Evolutionary conservation across 2,329 filamentous ascomycete genomes (phyloP), one percentile per base, ranked within the genome.

Genomic region (Fusarium staphyleae): DNA sequence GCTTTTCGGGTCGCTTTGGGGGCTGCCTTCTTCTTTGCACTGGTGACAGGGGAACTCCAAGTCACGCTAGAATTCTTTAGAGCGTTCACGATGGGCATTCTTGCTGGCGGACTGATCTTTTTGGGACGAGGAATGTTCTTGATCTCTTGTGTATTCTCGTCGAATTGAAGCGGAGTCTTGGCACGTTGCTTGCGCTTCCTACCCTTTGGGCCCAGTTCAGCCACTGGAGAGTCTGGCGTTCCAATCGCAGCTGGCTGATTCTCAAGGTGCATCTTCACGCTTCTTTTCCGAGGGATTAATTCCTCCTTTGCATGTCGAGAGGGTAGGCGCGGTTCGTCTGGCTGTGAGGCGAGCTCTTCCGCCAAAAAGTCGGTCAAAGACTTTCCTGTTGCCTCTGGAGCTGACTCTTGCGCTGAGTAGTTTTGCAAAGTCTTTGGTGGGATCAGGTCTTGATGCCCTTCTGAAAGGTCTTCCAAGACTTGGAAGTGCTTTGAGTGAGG

Each of bases 121-220:
- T 48, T 60, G 3, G 37, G 35, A 18, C 8, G 30, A 6, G 48
- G 44, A 4, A 35, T 14, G 5, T 65, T 57, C 18, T 62, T 67
- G 2, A 72, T 55, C 6, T 65, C 53, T 10, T 70, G 65, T 5
- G 68, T 74, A 1, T 42, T n/a, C 8, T 67, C 60, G 42, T 75
- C 67, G 12, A 75, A 73, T 3, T 66, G 50, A 3, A 75, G 47
- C 1, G 73, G 69, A 1, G 68, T 48, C 37, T 75, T 75, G 1
- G 72, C 62, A 18, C 70, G 62, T 53, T 75, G 73, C 42, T 63
- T 72, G n/a, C 62, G 60, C 26, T 62, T 72, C 45, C 43, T 68
- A 5, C 13, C 34, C 16, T 53, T 55, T 1, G 15, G 18, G 8
- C 36, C 40, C n/a, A 39, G 22, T 13, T 32, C 55, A 4, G 15